These are phyloP conservation scores for Solanum medicagineum DNA, from an alignment of 257 asterid species.

Conservation along the genomic window DNA sequence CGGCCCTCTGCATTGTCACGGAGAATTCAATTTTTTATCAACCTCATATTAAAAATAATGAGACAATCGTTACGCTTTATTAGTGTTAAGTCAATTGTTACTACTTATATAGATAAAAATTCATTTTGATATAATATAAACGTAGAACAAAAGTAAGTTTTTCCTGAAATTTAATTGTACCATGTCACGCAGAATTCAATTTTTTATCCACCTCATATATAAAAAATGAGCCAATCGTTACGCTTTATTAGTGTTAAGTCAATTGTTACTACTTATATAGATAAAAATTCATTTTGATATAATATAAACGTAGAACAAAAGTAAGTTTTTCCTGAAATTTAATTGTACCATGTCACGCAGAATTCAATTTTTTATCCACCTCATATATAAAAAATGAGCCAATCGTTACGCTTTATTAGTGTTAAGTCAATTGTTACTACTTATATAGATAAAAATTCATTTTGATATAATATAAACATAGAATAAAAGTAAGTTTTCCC, in stretches of 20 bases:
- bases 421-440: not conserved
- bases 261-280: not conserved
- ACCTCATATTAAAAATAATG: not conserved
- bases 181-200: not conserved
- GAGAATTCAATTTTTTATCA: not conserved
- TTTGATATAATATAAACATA: not conserved
- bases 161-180: too few relatives aligned
- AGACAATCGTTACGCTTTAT: not conserved
- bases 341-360: not conserved
- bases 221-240: not conserved
- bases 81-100: not conserved
- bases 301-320: not conserved
- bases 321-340: not conserved
- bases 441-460: not conserved
- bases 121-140: not conserved
- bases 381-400: not conserved
- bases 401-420: not conserved
- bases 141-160: not conserved
- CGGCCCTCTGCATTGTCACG: not conserved
- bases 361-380: not conserved
- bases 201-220: not conserved
- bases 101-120: not conserved
- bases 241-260: not conserved
- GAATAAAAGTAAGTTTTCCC: not conserved
- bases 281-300: not conserved